Evolutionary conservation across 495 filamentous ascomycete species (phyloP).

Genomic region (Xylaria sp.): DNA sequence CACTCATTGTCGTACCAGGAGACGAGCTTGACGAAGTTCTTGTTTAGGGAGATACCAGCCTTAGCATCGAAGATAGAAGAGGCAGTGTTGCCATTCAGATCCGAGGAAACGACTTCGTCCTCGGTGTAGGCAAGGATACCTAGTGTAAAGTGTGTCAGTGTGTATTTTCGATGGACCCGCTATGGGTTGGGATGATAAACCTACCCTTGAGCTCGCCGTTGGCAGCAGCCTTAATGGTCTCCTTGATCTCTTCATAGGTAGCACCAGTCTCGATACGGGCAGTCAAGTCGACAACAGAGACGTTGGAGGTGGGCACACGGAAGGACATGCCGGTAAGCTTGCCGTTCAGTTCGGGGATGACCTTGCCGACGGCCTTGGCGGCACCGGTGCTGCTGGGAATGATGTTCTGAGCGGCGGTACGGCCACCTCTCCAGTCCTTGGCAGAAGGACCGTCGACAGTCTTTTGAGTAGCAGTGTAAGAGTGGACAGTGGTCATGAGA

Average conservation of each 20-base stretch:
- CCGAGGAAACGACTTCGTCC: conserved; percentile 93
- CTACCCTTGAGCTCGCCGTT: conserved; percentile 85
- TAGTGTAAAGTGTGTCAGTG: conserved; percentile 43
- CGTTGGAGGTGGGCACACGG: conserved; percentile 98
- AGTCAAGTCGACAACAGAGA: conserved; percentile 98
- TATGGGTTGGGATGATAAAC: conserved; percentile 30
- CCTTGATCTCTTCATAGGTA: conserved; percentile 94
- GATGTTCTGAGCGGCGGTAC: conserved; percentile 99
- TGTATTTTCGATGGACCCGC: background rate
- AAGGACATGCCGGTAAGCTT: conserved; percentile 99
- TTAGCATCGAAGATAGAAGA: conserved; percentile 99
- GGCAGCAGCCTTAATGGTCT: conserved; percentile 84
- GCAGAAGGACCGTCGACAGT: conserved; percentile 95
- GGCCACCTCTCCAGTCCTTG: conserved; percentile 99
- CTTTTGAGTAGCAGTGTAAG: conserved; percentile 99
- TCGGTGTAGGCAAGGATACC: conserved; percentile 94
- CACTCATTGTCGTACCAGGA: conserved; percentile 91
- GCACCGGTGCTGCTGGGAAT: conserved; percentile 99
- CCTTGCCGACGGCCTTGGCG: conserved; percentile 99
- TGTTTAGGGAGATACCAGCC: conserved; percentile 97
- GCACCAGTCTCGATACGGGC: conserved; percentile 89
- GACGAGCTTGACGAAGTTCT: conserved; percentile 98
- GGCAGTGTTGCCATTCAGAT: conserved; percentile 87
- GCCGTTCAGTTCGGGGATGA: conserved; percentile 95
- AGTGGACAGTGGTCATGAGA: conserved; percentile 99